phyloP scores from a whole-genome alignment of 2,329 filamentous ascomycete species.

The Byssoonygena ceratinophila region DNA sequence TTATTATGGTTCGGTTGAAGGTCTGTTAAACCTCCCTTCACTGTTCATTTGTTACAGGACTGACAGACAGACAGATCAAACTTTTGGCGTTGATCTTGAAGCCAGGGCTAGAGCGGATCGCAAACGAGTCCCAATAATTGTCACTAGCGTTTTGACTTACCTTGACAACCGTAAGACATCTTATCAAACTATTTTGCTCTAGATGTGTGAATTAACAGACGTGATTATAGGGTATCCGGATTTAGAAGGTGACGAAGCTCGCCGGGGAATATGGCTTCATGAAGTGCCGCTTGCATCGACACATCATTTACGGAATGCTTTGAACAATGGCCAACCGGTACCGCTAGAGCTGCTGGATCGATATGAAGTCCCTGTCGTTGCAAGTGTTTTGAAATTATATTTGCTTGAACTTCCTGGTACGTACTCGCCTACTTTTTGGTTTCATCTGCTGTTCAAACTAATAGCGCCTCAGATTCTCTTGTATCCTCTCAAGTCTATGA shows the following conservation, averaged over 20 bases:
- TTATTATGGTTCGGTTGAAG: constrained; percentile 94
- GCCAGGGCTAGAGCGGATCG: constrained; percentile 83
- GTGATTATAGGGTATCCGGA: constrained; percentile 72
- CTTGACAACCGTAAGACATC: constrained; percentile 61
- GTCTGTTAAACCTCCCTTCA: constrained; percentile 27
- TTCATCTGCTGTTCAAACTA: constrained; percentile 6
- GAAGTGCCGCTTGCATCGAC: constrained; percentile 79
- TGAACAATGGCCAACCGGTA: constrained; percentile 81
- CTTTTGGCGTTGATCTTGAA: constrained; percentile 96
- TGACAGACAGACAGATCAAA: constrained; percentile 55
- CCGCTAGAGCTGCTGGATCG: constrained; percentile 66
- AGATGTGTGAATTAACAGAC: neutral
- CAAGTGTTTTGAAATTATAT: constrained; percentile 85
- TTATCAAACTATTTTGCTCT: neutral
- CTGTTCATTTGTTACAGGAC: neutral
- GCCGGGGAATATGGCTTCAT: constrained; percentile 84
- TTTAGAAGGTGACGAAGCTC: constrained; percentile 87
- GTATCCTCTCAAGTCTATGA: constrained; percentile 98
- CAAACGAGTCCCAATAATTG: constrained; percentile 84
- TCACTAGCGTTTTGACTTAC: constrained; percentile 89
- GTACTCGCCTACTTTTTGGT: constrained; percentile 32
- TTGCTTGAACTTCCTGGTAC: constrained; percentile 84
- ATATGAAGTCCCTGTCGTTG: constrained; percentile 89
- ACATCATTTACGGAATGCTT: constrained; percentile 67
- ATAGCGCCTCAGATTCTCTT: constrained; percentile 61